Evolutionary conservation across 805 yeast genomes (phyloP).

Genomic region (Wickerhamiella azyma): DNA sequence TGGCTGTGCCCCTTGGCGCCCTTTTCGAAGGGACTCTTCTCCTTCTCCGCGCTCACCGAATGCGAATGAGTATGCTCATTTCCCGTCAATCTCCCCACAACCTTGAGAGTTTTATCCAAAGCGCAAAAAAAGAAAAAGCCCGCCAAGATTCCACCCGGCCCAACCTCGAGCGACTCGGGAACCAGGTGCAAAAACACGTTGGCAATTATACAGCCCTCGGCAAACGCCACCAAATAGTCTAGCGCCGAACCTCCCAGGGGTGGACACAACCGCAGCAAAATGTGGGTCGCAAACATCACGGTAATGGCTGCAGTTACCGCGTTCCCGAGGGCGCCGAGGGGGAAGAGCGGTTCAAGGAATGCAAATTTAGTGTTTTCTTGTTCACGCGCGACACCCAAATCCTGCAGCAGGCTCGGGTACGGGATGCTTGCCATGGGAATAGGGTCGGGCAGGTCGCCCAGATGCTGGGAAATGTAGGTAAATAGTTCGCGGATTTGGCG

Average conservation of each 20-base stretch:
- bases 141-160: slow-evolving; percentile 43
- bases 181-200: slow-evolving; percentile 59
- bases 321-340: slow-evolving; percentile 43
- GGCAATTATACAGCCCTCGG: slow-evolving; percentile 63
- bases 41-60: slow-evolving; percentile 13
- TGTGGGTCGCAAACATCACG: slow-evolving; percentile 52
- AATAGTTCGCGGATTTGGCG: background rate
- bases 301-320: slow-evolving; percentile 50
- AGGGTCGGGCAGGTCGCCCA: background rate
- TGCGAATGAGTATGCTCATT: slow-evolving; percentile 38
- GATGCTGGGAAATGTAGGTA: background rate
- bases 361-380: slow-evolving; percentile 9
- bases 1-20: slow-evolving; percentile 13
- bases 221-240: slow-evolving; percentile 50
- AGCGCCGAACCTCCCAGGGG: slow-evolving; percentile 38
- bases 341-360: slow-evolving; percentile 29
- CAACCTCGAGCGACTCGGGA: slow-evolving; percentile 43
- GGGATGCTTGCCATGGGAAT: background rate
- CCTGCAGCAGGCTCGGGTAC: background rate
- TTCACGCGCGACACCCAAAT: background rate
- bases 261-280: slow-evolving; percentile 39
- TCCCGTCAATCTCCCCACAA: slow-evolving; percentile 26
- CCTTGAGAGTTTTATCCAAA: slow-evolving; percentile 48
- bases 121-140: slow-evolving; percentile 48
- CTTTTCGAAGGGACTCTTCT: slow-evolving; percentile 9